Percentiles rank a stretch among this genome's conserved stretches.
Conservation (phyloP, 352 stramenopile genomes). For the Pythium brassicae region DNA sequence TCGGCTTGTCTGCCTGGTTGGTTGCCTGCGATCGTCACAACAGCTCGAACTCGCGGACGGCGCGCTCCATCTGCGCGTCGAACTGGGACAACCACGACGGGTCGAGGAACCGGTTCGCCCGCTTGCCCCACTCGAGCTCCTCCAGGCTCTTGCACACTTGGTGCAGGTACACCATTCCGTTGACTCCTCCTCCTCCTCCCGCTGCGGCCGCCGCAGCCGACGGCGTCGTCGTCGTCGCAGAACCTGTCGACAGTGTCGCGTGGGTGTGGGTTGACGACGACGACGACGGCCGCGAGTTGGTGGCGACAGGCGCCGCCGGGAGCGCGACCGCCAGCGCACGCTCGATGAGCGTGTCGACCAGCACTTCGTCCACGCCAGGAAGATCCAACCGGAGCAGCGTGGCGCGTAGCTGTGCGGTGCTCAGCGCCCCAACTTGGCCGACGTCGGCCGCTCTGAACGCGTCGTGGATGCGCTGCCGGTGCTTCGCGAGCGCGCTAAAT, state of each 20-base stretch:
- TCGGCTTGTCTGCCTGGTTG: neutral
- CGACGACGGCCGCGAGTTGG: neutral
- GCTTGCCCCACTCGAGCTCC: constrained; percentile 62
- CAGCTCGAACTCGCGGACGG: constrained; percentile 64
- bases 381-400: constrained; percentile 41
- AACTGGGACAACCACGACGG: constrained; percentile 78
- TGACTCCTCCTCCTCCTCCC: too few relatives aligned
- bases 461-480: constrained; percentile 62
- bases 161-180: constrained; percentile 30
- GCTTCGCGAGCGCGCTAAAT: constrained; percentile 39
- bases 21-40: constrained; percentile 21
- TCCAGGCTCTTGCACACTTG: constrained; percentile 52
- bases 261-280: neutral
- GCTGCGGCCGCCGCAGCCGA: neutral
- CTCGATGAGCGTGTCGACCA: constrained; percentile 48
- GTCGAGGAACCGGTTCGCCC: constrained; percentile 75
- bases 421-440: constrained; percentile 34
- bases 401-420: constrained; percentile 35
- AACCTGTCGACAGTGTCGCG: neutral
- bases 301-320: neutral
- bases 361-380: constrained; percentile 40
- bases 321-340: constrained; percentile 16
- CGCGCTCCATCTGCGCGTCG: constrained; percentile 73
- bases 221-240: neutral
- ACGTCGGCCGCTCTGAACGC: constrained; percentile 45